Evolutionary conservation across 2,329 filamentous ascomycete genomes (phyloP).

Genomic region (Arthrinium phaeospermum): DNA sequence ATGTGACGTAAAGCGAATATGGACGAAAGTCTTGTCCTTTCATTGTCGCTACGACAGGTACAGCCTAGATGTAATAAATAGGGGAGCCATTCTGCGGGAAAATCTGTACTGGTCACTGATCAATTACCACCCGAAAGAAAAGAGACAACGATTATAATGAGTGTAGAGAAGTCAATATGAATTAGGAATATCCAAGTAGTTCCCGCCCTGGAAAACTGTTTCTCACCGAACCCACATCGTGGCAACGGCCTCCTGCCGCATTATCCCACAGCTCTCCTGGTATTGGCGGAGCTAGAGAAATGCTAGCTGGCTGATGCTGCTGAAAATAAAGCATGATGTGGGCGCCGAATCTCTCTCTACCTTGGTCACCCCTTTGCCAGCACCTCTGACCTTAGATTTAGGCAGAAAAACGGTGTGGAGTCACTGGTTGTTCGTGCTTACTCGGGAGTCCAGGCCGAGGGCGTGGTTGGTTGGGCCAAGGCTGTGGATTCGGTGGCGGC

Average conservation of each 20-base stretch:
- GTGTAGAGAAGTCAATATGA: not conserved
- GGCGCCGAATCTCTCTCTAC: not conserved
- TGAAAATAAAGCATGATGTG: not conserved
- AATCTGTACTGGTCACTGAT: not conserved
- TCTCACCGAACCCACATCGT: not conserved
- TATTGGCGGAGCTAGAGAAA: not conserved
- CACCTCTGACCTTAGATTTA: not conserved
- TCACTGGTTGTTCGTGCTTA: not conserved
- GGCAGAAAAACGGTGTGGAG: not conserved
- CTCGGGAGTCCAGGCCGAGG: not conserved
- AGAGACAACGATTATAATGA: too few species aligned
- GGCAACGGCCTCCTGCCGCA: not conserved
- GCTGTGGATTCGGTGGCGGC: not conserved
- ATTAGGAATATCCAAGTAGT: not conserved
- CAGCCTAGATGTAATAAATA: not conserved
- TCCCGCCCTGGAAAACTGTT: not conserved
- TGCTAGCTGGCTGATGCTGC: not conserved
- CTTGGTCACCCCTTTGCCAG: not conserved
- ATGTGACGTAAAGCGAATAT: not conserved
- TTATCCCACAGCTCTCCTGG: not conserved
- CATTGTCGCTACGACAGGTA: not conserved
- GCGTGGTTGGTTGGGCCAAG: not conserved
- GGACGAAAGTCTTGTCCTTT: not conserved
- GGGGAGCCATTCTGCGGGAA: too few species aligned
- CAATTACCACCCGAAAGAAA: not conserved